Evolutionary conservation across 192 early-diverging fungal genomes (phyloP).

Genomic region (Coemansia sp.): DNA sequence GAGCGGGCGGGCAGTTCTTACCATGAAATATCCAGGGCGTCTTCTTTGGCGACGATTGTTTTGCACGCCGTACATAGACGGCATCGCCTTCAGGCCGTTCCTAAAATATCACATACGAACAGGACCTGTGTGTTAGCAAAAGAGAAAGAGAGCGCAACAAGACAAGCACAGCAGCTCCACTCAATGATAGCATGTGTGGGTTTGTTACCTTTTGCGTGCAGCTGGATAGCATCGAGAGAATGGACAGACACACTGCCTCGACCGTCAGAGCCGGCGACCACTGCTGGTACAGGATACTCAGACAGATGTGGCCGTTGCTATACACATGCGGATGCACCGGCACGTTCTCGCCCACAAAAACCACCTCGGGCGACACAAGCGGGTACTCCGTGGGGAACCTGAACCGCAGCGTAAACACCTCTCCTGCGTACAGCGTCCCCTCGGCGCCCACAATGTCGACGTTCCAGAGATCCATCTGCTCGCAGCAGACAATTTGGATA

Average conservation of each 20-base stretch:
- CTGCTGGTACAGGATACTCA: conserved; percentile 92
- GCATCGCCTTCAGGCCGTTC: conserved; percentile 21
- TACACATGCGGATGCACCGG: conserved; percentile 81
- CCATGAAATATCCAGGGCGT: conserved; percentile 35
- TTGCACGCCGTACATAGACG: conserved; percentile 14
- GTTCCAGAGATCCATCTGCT: conserved; percentile 57
- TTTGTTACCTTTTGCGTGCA: conserved; percentile 75
- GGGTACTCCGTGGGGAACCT: conserved; percentile 72
- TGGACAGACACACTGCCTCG: conserved; percentile 81
- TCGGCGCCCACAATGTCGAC: conserved; percentile 64
- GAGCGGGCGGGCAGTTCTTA: not conserved
- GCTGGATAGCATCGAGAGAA: conserved; percentile 93
- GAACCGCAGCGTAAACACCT: conserved; percentile 60
- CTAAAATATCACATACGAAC: conserved; percentile 8
- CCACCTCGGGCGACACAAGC: conserved; percentile 71
- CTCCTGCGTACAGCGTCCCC: conserved; percentile 66
- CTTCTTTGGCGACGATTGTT: conserved; percentile 32
- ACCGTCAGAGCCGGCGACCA: conserved; percentile 94
- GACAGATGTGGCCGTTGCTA: conserved; percentile 94
- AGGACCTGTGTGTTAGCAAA: not conserved
- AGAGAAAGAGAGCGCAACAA: no score
- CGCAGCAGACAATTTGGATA: conserved; percentile 16
- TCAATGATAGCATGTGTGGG: conserved; percentile 56
- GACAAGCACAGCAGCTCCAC: not conserved
- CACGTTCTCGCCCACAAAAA: conserved; percentile 59